A percentile compares a stretch with the other conserved stretches of the same genome.
These are phyloP conservation scores for Bullera alba DNA, from an alignment of 768 basidiomycete genomes.

Conservation along the genomic window DNA sequence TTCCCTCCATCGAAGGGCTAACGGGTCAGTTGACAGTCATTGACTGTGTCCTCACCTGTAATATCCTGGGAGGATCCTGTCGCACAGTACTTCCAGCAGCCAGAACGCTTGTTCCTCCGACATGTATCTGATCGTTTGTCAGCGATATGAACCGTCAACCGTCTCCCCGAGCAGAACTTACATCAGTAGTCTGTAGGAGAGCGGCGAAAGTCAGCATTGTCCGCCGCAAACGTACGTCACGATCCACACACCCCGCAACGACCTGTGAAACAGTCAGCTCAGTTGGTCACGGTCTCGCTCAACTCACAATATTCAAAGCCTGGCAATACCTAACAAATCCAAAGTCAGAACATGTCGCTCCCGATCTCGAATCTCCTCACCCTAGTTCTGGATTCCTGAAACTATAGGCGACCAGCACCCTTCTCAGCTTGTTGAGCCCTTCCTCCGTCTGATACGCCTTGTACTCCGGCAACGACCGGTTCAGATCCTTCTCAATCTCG, in stretches of 20 bases:
- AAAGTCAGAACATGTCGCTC: neutral
- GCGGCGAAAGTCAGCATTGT: neutral
- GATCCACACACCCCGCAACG: conserved; percentile 56
- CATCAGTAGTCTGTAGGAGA: conserved; percentile 34
- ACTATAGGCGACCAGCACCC: conserved; percentile 91
- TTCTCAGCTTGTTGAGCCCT: conserved; percentile 73
- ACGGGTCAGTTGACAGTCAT: neutral
- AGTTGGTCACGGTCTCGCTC: neutral
- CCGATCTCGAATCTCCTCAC: conserved; percentile 5
- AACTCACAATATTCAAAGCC: conserved; percentile 91
- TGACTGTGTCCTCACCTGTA: conserved; percentile 60
- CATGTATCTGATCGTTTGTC: conserved; percentile 71
- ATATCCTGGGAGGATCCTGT: conserved; percentile 91
- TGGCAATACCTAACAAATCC: conserved; percentile 77
- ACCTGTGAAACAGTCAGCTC: conserved; percentile 11
- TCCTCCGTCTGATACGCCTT: conserved; percentile 87
- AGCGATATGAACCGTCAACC: neutral
- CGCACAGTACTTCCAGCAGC: conserved; percentile 89
- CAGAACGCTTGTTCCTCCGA: conserved; percentile 98
- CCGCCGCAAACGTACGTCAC: neutral
- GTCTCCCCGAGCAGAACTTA: conserved; percentile 13
- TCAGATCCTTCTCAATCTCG: conserved; percentile 97
- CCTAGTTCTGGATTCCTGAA: conserved; percentile 70
- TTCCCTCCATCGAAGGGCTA: conserved; percentile 97
- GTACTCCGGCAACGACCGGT: conserved; percentile 92